Conservation (phyloP, 345 rosid species). For the Eucalyptus leucophloia region DNA sequence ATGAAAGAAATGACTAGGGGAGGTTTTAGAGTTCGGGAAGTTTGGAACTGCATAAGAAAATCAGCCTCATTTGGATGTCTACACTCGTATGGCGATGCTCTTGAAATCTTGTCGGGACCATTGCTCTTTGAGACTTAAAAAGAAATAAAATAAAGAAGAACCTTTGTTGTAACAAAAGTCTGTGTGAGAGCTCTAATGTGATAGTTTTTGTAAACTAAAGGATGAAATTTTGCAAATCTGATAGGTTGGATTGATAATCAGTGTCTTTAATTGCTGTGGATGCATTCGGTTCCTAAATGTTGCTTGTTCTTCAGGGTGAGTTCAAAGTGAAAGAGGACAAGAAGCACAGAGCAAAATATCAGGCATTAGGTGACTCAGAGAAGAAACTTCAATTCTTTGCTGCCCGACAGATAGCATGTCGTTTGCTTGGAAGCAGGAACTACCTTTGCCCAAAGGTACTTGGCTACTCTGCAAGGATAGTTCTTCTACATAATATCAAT, state of each 20-base stretch:
- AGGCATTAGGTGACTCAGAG: constrained; percentile 64
- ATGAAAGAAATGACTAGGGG: background rate
- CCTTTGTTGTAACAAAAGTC: background rate
- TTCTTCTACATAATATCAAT: background rate
- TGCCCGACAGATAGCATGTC: constrained; percentile 85
- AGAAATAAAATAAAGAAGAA: background rate
- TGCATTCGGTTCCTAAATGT: background rate
- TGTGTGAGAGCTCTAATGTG: background rate
- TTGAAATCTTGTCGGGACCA: background rate
- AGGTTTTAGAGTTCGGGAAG: background rate
- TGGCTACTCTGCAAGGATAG: background rate
- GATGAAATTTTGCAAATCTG: background rate
- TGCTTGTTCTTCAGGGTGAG: constrained; percentile 34
- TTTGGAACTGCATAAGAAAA: background rate
- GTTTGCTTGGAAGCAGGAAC: constrained; percentile 83
- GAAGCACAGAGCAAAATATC: constrained; percentile 81
- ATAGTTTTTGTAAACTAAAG: background rate
- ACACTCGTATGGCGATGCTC: background rate
- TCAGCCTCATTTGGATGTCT: background rate
- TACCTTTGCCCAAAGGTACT: constrained; percentile 88
- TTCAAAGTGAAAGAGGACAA: constrained; percentile 71
- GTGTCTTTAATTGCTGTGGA: too few relatives aligned
- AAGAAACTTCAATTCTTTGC: constrained; percentile 66
- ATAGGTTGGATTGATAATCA: background rate
- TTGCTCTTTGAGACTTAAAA: background rate